Evolutionary conservation across 768 basidiomycete species (phyloP), one percentile per base, ranked within the genome.

Genomic region (Mycena amicta): DNA sequence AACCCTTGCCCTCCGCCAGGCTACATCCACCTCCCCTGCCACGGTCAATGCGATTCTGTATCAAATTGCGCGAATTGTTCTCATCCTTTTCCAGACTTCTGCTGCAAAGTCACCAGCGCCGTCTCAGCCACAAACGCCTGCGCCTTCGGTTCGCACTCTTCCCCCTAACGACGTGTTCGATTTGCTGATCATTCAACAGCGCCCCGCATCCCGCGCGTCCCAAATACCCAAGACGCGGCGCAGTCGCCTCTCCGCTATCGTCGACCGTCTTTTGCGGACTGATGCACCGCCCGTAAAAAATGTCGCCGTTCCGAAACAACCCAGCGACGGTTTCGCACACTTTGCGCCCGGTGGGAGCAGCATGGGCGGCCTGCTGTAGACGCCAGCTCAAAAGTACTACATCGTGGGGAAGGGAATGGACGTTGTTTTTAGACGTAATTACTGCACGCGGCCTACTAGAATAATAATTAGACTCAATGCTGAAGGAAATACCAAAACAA

Each of bases 271-370:
- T 23, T 45, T 45, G 13, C 43, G 20, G 8, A 15, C 43, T n/a
- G 13, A 45, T 13, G 6, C 43, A 23, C 13, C 43, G 15, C 27
- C 33, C 33, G 2, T 5, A 13, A 33, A 40, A 2, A n/a, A 28
- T 3, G 49, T 51, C 4, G 55, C 55, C 4, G 55, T 57, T 4
- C 55, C 55, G 8, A n/a, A 15, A 2, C n/a, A 41, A 13, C 20
- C 55, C 3, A 57, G 55, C 20, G 55, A 57, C 11, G 55, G 50
- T 25, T 11, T 3, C n/a, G 46, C 45, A 0, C 55, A 56, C 20
- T 22, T 56, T 8, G 55, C 55, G 20, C 55, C 55, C 5, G 55
- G 45, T 6, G 55, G 55, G 16, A 50, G 55, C 26, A 45, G 15
- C 20, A 25, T 47, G 16, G 55, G 55, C 8, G 55, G 55, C n/a